A percentile compares a stretch with the other conserved stretches of the same genome.
phyloP scores from a whole-genome alignment of 192 early-diverging fungal species.

The Podila minutissima region DNA sequence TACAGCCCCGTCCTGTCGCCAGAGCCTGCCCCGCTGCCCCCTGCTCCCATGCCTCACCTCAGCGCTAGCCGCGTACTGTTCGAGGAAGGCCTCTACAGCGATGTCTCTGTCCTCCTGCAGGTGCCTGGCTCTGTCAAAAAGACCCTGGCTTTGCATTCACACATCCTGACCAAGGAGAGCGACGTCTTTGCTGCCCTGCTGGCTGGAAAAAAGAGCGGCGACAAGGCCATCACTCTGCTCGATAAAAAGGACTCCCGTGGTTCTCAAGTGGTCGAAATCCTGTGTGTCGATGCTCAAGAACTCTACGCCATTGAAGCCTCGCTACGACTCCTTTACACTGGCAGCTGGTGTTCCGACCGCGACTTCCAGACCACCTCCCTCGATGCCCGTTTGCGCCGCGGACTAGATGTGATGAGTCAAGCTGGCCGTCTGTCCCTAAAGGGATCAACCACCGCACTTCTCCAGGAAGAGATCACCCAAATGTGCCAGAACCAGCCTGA shows the following conservation, averaged over 20 bases:
- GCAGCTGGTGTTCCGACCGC: slow-evolving; percentile 47
- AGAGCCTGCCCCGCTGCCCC: slow-evolving; percentile 38
- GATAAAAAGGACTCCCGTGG: slow-evolving; percentile 25
- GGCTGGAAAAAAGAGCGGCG: slow-evolving; percentile 14
- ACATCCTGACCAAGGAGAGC: slow-evolving; percentile 36
- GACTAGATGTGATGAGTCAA: slow-evolving; percentile 47
- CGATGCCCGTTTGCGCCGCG: slow-evolving; percentile 38
- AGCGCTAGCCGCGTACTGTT: slow-evolving; percentile 46
- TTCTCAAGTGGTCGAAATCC: slow-evolving; percentile 42
- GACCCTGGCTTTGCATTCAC: slow-evolving; percentile 30
- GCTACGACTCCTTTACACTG: slow-evolving; percentile 40
- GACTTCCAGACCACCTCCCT: slow-evolving; percentile 47
- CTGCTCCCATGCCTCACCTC: slow-evolving; percentile 43
- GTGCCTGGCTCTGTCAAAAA: slow-evolving; percentile 43
- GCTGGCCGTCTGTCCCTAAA: slow-evolving; percentile 37
- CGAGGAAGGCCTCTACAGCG: slow-evolving; percentile 51
- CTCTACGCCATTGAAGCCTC: slow-evolving; percentile 48
- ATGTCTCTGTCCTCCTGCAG: slow-evolving; percentile 35
- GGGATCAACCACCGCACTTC: slow-evolving; percentile 37
- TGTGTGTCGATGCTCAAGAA: slow-evolving; percentile 40
- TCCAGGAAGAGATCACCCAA: slow-evolving; percentile 44
- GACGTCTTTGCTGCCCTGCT: slow-evolving; percentile 41
- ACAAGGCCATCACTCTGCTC: slow-evolving; percentile 38
- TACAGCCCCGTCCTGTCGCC: slow-evolving; percentile 35
- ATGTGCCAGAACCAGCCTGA: slow-evolving; percentile 48